Evolutionary conservation across 2,329 filamentous ascomycete genomes (phyloP).

Genomic region (Hymenoscyphus linearis): DNA sequence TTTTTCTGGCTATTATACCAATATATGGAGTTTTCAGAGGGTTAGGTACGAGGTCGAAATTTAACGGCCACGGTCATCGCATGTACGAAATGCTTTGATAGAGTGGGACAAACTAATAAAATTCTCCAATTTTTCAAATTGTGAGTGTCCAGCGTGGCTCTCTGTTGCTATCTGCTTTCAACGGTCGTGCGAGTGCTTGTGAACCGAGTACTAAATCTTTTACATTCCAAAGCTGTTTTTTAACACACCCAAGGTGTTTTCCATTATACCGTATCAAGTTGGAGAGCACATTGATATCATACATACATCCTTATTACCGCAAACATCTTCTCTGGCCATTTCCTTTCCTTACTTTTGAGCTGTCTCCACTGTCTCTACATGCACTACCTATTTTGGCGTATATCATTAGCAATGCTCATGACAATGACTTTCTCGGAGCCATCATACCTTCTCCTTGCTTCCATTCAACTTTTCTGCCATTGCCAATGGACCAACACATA

Average conservation of each 20-base stretch:
- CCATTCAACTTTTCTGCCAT: constrained; percentile 1
- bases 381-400: background rate
- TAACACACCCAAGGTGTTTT: background rate
- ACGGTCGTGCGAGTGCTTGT: background rate
- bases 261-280: background rate
- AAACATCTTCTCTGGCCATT: background rate
- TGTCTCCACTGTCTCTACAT: background rate
- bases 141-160: background rate
- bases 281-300: background rate
- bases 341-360: background rate
- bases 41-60: background rate
- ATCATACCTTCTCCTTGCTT: background rate
- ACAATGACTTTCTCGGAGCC: background rate
- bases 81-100: background rate
- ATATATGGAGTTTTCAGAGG: constrained; percentile 1
- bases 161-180: background rate
- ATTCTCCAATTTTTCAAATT: background rate
- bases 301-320: background rate
- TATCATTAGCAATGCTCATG: background rate
- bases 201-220: background rate
- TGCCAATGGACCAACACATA: constrained; percentile 12
- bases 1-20: background rate
- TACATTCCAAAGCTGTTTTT: background rate
- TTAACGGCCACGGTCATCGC: background rate
- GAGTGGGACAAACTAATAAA: background rate